A percentile compares a stretch with the other conserved stretches of the same genome.
Evolutionary conservation across 805 yeast genomes (phyloP).

Genomic region (Candida maesae): DNA sequence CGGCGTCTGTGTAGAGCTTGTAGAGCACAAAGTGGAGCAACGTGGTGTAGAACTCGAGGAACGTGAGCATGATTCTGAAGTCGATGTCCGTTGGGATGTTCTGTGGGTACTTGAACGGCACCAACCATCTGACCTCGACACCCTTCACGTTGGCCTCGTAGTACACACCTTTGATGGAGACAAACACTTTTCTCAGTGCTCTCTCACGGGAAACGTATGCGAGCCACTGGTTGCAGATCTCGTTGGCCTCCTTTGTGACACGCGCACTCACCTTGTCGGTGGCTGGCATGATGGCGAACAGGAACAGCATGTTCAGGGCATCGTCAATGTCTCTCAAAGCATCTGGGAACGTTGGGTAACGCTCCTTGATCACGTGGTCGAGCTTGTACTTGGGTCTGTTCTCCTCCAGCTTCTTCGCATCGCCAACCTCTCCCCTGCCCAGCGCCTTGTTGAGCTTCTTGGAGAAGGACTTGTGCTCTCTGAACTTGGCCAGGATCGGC

Average conservation of each 20-base stretch:
- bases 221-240: constrained; percentile 89
- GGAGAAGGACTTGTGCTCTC: constrained; percentile 94
- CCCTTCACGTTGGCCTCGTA: constrained; percentile 89
- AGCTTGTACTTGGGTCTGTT: constrained; percentile 81
- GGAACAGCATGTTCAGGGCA: constrained; percentile 89
- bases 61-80: constrained; percentile 94
- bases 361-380: constrained; percentile 88
- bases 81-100: constrained; percentile 92
- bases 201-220: constrained; percentile 89
- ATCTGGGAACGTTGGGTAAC: constrained; percentile 91
- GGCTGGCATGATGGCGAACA: constrained; percentile 94
- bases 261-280: constrained; percentile 75
- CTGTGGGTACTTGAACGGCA: constrained; percentile 96
- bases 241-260: constrained; percentile 84
- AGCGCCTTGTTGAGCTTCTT: constrained; percentile 85
- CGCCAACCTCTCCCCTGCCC: constrained; percentile 86
- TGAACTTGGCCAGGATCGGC: constrained; percentile 84
- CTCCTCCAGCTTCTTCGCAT: constrained; percentile 81
- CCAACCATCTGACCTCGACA: constrained; percentile 93
- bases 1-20: constrained; percentile 81
- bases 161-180: constrained; percentile 94
- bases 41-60: constrained; percentile 93
- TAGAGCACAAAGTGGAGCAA: constrained; percentile 81
- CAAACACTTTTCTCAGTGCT: constrained; percentile 82
- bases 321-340: constrained; percentile 93